phyloP scores from a whole-genome alignment of 805 yeast genomes.

The Ogataea polymorpha region DNA sequence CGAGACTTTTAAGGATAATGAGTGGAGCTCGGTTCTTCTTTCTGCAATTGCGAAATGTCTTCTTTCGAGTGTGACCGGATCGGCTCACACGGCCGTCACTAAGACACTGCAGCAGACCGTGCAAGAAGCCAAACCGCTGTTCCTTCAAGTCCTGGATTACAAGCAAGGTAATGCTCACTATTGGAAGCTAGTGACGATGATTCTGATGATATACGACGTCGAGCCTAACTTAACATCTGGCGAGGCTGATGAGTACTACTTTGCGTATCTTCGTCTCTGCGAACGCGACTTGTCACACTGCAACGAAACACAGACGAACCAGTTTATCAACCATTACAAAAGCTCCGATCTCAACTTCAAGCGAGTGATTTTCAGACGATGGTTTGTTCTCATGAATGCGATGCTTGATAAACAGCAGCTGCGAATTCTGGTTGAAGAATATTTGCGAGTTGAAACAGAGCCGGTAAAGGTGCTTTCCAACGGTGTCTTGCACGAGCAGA shows the following conservation, averaged over 20 bases:
- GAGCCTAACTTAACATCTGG: constrained; percentile 5
- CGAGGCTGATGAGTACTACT: constrained; percentile 17
- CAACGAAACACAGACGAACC: constrained; percentile 9
- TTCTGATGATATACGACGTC: constrained; percentile 47
- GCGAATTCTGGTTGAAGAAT: constrained; percentile 24
- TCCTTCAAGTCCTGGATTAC: constrained; percentile 25
- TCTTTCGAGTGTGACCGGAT: constrained; percentile 26
- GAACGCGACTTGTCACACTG: constrained; percentile 31
- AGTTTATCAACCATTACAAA: constrained; percentile 28
- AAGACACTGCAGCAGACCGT: constrained; percentile 10
- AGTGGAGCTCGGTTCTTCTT: constrained; percentile 17
- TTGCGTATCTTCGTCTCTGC: constrained; percentile 42
- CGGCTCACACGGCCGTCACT: constrained; percentile 27
- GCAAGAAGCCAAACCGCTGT: constrained; percentile 13
- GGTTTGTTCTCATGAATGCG: constrained; percentile 49
- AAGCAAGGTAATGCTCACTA: constrained; percentile 14
- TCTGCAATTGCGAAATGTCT: constrained; percentile 42
- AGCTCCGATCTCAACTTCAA: constrained; percentile 16
- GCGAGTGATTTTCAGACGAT: constrained; percentile 41
- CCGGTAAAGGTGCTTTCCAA: constrained; percentile 31
- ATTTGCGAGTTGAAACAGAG: constrained; percentile 28
- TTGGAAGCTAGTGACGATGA: constrained; percentile 47
- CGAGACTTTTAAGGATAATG: constrained; percentile 6
- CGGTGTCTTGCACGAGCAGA: constrained; percentile 48
- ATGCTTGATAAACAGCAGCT: constrained; percentile 33